Evolutionary conservation across 257 asterid genomes (phyloP), one percentile per base, ranked within the genome.

Genomic region (Nicotiana paniculata): DNA sequence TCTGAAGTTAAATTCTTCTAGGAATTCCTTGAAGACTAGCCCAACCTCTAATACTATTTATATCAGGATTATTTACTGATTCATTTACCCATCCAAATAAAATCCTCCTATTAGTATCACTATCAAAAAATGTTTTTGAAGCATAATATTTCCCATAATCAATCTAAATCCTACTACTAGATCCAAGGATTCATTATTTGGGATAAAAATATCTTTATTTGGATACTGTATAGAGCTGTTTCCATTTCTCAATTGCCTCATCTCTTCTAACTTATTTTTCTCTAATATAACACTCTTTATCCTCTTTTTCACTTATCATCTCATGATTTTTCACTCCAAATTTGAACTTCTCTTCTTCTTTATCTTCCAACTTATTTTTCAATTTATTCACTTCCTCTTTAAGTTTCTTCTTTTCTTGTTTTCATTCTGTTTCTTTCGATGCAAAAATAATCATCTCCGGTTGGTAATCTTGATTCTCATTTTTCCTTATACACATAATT

Each of bases 181-280:
- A 12, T 78, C 87, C 0, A 68, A 24, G 10, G 77, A 35, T 54
- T 80, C 80, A 17, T 43, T 79, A 59, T 90, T 89, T 0, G 90
- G 93, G 1, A 53, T 69, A 43, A 85, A 90, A 0, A 17, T 82
- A 63, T 85, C 91, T 4, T 21, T 67, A 0, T 3, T 16, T 1
- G 61, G 26, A 21, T 83, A 28, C 30, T 1, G 30, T 28, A 77
- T 96, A 96, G 51, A 96, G 97, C 77, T 90, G 88, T 48, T 94
- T 96, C 99, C 98, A 94, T 81, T 92, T 96, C 86, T 93, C 96
- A 12, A 89, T 84, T 4, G 97, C 88, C 66, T 91, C 92, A 72
- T 93, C 97, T 86, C 96, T 85, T 68, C 82, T 84, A 2, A 75
- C 76, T 79, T 85, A 81, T 28, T 87, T 90, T 70, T 80, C 86